phyloP scores from a whole-genome alignment of 139 green algal genomes.

The Chlamydomonas sp. region DNA sequence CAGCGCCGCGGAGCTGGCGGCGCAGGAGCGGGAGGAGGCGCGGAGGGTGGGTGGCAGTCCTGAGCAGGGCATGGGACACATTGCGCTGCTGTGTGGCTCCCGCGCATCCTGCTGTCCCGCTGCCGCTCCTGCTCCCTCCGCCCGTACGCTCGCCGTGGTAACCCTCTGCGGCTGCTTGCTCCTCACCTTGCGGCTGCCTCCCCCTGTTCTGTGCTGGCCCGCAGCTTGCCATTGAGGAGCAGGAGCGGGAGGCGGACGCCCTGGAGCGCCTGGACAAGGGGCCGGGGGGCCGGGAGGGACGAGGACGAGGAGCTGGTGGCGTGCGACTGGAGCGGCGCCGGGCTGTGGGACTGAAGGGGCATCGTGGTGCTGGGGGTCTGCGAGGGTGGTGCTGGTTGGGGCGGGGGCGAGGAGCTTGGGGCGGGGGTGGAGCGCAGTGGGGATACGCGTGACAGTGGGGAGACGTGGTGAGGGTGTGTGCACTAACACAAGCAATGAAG shows the following conservation, averaged over 20 bases:
- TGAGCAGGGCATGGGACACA: not conserved
- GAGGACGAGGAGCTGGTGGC: slow-evolving; percentile 25
- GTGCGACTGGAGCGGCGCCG: slow-evolving; percentile 6
- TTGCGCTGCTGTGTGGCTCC: not conserved
- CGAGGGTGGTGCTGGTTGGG: too few relatives aligned
- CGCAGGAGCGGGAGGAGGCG: slow-evolving; percentile 49
- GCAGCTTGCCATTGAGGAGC: slow-evolving; percentile 75
- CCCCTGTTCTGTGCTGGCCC: slow-evolving; percentile 27
- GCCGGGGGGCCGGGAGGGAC: not conserved
- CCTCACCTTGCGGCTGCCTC: not conserved
- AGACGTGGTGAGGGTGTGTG: too few relatives aligned
- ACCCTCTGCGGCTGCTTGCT: too few relatives aligned
- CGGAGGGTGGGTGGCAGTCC: not conserved
- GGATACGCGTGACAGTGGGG: too few relatives aligned
- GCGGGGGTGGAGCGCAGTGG: too few relatives aligned
- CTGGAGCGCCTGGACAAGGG: slow-evolving; percentile 40
- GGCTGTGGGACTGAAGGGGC: too few relatives aligned
- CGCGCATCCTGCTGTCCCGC: not conserved
- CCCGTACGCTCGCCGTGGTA: not conserved
- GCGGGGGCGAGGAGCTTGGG: too few relatives aligned
- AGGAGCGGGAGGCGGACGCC: slow-evolving; percentile 71
- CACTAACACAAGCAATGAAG: too few relatives aligned
- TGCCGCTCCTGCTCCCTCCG: not conserved
- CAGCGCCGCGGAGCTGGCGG: slow-evolving; percentile 48
- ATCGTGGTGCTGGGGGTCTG: too few relatives aligned